phyloP scores from a whole-genome alignment of 495 filamentous ascomycete species.

The Neurospora sp. region DNA sequence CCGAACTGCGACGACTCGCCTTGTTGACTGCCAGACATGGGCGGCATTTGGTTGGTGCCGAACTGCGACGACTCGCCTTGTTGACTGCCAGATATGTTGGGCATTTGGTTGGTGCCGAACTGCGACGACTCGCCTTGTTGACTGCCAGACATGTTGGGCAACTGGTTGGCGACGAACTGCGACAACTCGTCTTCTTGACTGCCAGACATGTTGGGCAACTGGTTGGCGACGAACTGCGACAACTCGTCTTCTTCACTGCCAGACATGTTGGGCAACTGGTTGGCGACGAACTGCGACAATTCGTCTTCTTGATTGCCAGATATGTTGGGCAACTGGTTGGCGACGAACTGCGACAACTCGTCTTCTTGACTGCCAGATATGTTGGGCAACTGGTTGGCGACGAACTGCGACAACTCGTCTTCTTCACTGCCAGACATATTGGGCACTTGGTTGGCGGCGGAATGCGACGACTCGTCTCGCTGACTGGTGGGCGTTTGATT shows the following conservation, averaged over 20 bases:
- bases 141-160: neutral
- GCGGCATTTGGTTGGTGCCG: too few species aligned
- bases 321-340: too few species aligned
- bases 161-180: neutral
- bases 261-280: neutral
- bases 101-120: neutral
- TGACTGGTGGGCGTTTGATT: neutral
- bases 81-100: neutral
- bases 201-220: neutral
- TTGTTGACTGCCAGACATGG: neutral
- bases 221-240: too few species aligned
- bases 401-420: neutral
- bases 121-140: neutral
- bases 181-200: neutral
- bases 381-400: too few species aligned
- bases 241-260: neutral
- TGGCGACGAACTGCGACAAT: neutral
- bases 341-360: neutral
- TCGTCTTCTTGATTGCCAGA: neutral
- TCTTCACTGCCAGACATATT: neutral
- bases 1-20: neutral
- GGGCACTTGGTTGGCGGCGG: neutral
- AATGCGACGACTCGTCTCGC: neutral
- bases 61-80: neutral
- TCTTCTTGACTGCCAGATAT: neutral